These are phyloP conservation scores for Polytrichum commune DNA, from an alignment of 225 moss, liverwort and hornwort genomes.

Conservation along the genomic window DNA sequence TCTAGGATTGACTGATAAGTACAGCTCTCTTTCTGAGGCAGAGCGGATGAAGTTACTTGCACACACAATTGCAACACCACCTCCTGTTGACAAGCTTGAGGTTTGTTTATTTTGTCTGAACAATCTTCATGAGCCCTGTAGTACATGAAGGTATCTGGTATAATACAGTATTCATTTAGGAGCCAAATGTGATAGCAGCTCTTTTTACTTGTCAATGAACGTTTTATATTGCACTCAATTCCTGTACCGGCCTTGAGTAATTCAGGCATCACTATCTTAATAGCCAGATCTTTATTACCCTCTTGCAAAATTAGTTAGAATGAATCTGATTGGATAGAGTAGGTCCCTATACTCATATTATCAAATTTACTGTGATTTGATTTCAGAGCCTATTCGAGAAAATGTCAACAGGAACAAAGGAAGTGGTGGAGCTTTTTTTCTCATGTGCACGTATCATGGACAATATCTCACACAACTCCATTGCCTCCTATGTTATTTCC, in stretches of 20 bases:
- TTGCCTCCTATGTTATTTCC: slow-evolving; percentile 96
- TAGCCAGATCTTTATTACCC: too few species aligned
- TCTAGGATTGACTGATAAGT: slow-evolving; percentile 67
- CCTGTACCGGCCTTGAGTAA: too few species aligned
- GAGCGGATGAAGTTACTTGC: slow-evolving; percentile 70
- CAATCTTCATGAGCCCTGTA: neutral
- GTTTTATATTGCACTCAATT: neutral
- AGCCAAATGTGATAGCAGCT: neutral
- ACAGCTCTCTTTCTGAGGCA: slow-evolving; percentile 63
- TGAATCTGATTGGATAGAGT: too few species aligned
- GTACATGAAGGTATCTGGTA: neutral
- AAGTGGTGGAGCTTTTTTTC: slow-evolving; percentile 80
- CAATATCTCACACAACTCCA: slow-evolving; percentile 67
- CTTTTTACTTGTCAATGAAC: neutral
- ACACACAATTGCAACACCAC: slow-evolving; percentile 59
- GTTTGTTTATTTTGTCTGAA: slow-evolving; percentile 17
- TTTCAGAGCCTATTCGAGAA: slow-evolving; percentile 54
- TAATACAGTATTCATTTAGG: neutral
- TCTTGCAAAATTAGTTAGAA: too few species aligned
- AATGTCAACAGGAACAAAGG: slow-evolving; percentile 67
- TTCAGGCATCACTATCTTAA: too few species aligned
- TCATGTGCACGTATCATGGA: slow-evolving; percentile 73
- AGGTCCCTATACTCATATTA: neutral
- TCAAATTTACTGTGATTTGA: neutral
- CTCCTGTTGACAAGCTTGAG: slow-evolving; percentile 72